A percentile compares a stretch with the other conserved stretches of the same genome.
Conservation (phyloP, 305 asterid species). For the Fraxinus sp. region DNA sequence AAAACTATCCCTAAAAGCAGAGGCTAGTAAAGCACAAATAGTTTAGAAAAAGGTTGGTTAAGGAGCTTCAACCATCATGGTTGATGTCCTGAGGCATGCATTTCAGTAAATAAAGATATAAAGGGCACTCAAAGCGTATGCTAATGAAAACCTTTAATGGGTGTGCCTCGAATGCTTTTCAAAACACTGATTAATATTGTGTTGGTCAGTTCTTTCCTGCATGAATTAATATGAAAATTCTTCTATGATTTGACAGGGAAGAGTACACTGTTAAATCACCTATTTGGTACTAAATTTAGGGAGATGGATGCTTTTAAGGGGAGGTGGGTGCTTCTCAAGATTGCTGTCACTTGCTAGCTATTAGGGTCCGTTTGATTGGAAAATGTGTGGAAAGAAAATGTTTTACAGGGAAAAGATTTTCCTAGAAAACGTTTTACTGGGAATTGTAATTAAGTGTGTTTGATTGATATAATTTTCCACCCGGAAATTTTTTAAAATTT, state of each 20-base stretch:
- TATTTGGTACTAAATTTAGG: conserved; percentile 73
- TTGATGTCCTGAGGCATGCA: not conserved
- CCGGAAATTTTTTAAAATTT: too few relatives aligned
- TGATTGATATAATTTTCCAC: too few relatives aligned
- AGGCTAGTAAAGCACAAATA: not conserved
- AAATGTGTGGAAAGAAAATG: too few relatives aligned
- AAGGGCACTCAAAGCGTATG: not conserved
- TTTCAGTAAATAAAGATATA: not conserved
- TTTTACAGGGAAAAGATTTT: too few relatives aligned
- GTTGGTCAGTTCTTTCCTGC: not conserved
- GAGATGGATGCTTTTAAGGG: conserved; percentile 98
- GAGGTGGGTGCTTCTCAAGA: conserved; percentile 53
- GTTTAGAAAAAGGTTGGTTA: not conserved
- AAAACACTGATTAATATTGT: not conserved
- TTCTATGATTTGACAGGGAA: conserved; percentile 60
- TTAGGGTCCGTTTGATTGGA: not conserved
- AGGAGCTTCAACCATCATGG: not conserved
- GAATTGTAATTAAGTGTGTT: too few relatives aligned
- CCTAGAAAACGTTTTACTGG: too few relatives aligned
- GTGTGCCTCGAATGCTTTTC: not conserved
- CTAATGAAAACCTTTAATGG: not conserved
- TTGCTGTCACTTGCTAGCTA: conserved; percentile 16
- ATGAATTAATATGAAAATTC: conserved; percentile 6
- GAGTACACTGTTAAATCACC: conserved; percentile 86
- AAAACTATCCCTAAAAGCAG: not conserved